Evolutionary conservation across 495 filamentous ascomycete species (phyloP).

Genomic region (Antarctomyces pellizariae): DNA sequence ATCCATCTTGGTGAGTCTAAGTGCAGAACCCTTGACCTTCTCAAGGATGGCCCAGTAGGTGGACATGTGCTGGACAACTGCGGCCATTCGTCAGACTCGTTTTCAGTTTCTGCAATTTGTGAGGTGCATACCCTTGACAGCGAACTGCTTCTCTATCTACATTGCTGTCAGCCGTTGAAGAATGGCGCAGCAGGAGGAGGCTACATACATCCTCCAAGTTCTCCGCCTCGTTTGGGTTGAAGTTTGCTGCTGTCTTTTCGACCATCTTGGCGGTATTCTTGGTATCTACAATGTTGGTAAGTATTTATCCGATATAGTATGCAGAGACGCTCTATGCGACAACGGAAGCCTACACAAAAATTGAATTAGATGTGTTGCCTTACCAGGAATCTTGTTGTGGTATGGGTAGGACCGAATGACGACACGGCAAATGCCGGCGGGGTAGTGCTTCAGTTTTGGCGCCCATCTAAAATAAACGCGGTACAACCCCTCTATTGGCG

Average conservation of each 20-base stretch:
- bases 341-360: too few species aligned
- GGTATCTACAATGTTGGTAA: not conserved
- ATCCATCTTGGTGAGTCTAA: conserved; percentile 82
- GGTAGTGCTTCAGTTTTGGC: too few species aligned
- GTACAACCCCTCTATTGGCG: too few species aligned
- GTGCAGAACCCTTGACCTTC: conserved; percentile 57
- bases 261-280: conserved; percentile 5
- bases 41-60: conserved; percentile 96
- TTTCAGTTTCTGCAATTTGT: too few species aligned
- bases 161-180: not conserved
- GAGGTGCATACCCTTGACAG: conserved; percentile 64
- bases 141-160: conserved; percentile 98
- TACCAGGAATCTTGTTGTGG: conserved; percentile 4
- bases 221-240: conserved; percentile 46
- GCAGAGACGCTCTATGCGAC: not conserved
- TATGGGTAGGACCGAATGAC: not conserved
- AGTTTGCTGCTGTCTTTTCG: conserved; percentile 15
- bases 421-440: not conserved
- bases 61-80: conserved; percentile 80
- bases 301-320: not conserved
- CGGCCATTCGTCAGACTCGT: not conserved
- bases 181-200: conserved; percentile 1
- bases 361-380: not conserved
- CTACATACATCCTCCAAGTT: conserved; percentile 53
- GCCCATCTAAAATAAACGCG: too few species aligned